Evolutionary conservation across 495 filamentous ascomycete genomes (phyloP).

Genomic region (Amphirosellinia nigrospora): DNA sequence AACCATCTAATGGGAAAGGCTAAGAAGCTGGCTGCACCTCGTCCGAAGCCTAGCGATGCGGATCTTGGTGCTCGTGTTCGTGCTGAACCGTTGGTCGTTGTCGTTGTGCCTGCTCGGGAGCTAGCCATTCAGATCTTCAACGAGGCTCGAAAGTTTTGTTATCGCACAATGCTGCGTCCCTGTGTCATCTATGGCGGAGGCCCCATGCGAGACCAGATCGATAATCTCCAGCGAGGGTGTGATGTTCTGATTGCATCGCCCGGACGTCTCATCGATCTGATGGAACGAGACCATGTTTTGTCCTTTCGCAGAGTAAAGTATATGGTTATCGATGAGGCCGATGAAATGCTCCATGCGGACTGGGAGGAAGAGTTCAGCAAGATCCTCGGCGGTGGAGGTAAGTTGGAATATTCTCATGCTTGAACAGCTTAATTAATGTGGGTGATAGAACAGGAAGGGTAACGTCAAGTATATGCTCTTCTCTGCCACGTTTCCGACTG

Average conservation of each 20-base stretch:
- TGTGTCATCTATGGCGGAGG: conserved; percentile 90
- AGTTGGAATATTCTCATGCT: conserved; percentile 33
- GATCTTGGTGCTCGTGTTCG: conserved; percentile 54
- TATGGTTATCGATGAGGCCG: conserved; percentile 91
- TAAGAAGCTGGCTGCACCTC: conserved; percentile 76
- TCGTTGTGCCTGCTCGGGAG: conserved; percentile 89
- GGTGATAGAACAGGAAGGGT: conserved; percentile 72
- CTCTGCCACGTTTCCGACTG: conserved; percentile 88
- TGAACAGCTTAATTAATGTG: conserved; percentile 20
- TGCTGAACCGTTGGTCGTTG: conserved; percentile 84
- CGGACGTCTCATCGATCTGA: conserved; percentile 83
- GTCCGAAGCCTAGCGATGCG: conserved; percentile 62
- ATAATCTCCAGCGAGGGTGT: conserved; percentile 80
- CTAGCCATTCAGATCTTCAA: conserved; percentile 93
- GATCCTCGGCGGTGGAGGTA: conserved; percentile 81
- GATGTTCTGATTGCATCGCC: conserved; percentile 89
- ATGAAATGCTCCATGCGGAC: conserved; percentile 81
- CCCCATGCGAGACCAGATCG: conserved; percentile 66
- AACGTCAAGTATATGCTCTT: conserved; percentile 87
- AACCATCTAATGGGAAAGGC: conserved; percentile 94
- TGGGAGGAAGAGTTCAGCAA: conserved; percentile 74
- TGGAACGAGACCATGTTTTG: conserved; percentile 69
- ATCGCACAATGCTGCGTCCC: conserved; percentile 91
- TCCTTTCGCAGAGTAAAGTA: conserved; percentile 79
- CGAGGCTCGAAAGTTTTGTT: conserved; percentile 87